phyloP scores from a whole-genome alignment of 108 stramenopile genomes.

The Skeletonema menzelii region DNA sequence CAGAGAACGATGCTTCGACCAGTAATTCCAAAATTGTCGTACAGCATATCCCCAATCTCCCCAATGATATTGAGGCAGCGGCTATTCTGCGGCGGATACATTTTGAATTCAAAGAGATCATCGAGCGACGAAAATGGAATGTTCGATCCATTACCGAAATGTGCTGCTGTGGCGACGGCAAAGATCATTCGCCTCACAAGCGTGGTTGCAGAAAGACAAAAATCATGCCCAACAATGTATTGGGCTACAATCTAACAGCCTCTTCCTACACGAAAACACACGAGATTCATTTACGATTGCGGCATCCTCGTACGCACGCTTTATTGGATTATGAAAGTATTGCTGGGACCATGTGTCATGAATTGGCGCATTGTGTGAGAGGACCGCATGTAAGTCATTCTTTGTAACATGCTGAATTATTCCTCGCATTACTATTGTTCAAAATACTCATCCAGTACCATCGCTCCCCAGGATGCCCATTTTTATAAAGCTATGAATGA shows the following conservation, averaged over 20 bases:
- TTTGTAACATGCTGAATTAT: background rate
- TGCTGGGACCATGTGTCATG: conserved; percentile 85
- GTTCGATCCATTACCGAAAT: conserved; percentile 74
- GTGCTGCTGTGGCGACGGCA: conserved; percentile 84
- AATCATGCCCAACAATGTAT: conserved; percentile 60
- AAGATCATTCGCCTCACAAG: conserved; percentile 35
- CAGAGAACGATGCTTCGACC: background rate
- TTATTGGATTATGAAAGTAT: conserved; percentile 66
- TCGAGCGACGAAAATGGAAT: conserved; percentile 57
- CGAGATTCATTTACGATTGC: conserved; percentile 75
- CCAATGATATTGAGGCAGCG: conserved; percentile 40
- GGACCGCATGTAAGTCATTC: conserved; percentile 36
- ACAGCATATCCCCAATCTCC: conserved; percentile 44
- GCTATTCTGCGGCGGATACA: conserved; percentile 59
- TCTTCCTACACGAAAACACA: conserved; percentile 33
- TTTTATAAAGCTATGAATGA: conserved; percentile 88
- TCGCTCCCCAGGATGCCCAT: conserved; percentile 16
- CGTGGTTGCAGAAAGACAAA: conserved; percentile 3
- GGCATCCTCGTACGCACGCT: conserved; percentile 47
- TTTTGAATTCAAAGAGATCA: conserved; percentile 69
- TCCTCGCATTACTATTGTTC: background rate
- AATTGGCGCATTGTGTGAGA: conserved; percentile 70
- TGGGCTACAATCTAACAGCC: conserved; percentile 76
- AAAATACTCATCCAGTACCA: background rate
- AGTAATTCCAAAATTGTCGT: conserved; percentile 12